phyloP scores from a whole-genome alignment of 2,329 filamentous ascomycete species.

The Fusarium sp. region DNA sequence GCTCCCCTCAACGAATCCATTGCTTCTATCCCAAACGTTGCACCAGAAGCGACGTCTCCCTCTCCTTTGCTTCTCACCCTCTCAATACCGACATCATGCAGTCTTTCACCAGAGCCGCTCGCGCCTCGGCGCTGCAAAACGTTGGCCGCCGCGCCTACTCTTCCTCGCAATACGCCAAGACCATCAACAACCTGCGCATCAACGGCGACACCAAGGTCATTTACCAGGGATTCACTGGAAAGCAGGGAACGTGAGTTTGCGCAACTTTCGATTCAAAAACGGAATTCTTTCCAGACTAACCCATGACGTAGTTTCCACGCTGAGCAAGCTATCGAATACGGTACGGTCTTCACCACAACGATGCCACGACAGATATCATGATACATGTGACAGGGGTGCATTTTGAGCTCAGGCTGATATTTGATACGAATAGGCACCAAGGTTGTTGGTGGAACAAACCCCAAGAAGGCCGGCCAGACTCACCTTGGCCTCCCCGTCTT shows the following conservation, averaged over 20 bases:
- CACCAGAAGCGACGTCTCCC: constrained; percentile 29
- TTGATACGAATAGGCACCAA: constrained; percentile 78
- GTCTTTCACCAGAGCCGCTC: constrained; percentile 80
- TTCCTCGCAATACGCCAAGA: constrained; percentile 78
- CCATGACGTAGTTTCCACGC: constrained; percentile 84
- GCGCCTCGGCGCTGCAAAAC: constrained; percentile 77
- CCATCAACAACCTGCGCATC: constrained; percentile 89
- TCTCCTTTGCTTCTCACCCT: constrained; percentile 17
- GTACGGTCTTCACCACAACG: constrained; percentile 64
- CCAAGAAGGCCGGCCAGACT: constrained; percentile 93
- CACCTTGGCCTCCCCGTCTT: constrained; percentile 96
- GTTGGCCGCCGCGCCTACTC: constrained; percentile 79
- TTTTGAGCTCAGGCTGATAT: constrained; percentile 44
- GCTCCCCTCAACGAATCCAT: constrained; percentile 38
- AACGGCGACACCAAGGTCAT: constrained; percentile 93
- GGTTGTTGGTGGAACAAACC: constrained; percentile 97
- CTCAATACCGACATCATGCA: constrained; percentile 74
- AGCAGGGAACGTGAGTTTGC: constrained; percentile 86
- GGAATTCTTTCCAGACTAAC: constrained; percentile 24
- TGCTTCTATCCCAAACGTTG: constrained; percentile 36
- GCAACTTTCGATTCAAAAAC: not conserved
- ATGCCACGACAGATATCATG: constrained; percentile 45
- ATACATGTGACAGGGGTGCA: constrained; percentile 46
- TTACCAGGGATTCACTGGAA: constrained; percentile 97
- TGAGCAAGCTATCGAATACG: constrained; percentile 97